Evolutionary conservation across 2,329 filamentous ascomycete species (phyloP).

Genomic region (Cladosporium oxysporum): DNA sequence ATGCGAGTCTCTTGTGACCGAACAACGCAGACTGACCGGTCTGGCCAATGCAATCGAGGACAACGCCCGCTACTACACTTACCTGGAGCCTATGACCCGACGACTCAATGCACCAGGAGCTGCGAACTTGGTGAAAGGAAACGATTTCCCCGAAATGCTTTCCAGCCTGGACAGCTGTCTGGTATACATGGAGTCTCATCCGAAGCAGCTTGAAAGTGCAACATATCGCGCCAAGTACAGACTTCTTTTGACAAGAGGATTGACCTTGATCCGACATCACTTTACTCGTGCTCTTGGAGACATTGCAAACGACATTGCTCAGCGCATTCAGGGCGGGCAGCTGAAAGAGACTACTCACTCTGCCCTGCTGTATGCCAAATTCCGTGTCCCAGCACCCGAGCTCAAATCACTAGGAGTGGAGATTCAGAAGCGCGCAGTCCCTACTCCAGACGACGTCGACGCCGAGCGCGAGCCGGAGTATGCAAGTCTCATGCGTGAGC

Average conservation of each 20-base stretch:
- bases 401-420: slow-evolving; percentile 67
- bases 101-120: slow-evolving; percentile 90
- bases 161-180: slow-evolving; percentile 86
- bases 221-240: slow-evolving; percentile 87
- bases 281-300: slow-evolving; percentile 65
- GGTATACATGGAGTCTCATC: slow-evolving; percentile 85
- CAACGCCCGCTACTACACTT: slow-evolving; percentile 92
- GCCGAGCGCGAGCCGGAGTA: slow-evolving; percentile 65
- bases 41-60: slow-evolving; percentile 83
- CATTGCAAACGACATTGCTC: slow-evolving; percentile 62
- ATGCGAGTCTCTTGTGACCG: slow-evolving; percentile 81
- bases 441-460: slow-evolving; percentile 43
- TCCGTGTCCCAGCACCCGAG: slow-evolving; percentile 65
- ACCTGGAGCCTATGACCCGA: slow-evolving; percentile 86
- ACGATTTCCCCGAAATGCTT: slow-evolving; percentile 85
- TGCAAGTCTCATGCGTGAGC: slow-evolving; percentile 64
- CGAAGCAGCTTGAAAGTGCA: slow-evolving; percentile 82
- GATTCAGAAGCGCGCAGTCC: slow-evolving; percentile 66
- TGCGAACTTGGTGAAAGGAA: slow-evolving; percentile 77
- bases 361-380: slow-evolving; percentile 70
- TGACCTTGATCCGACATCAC: slow-evolving; percentile 67
- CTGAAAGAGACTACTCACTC: slow-evolving; percentile 72
- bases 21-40: slow-evolving; percentile 75
- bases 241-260: slow-evolving; percentile 69
- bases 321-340: slow-evolving; percentile 65